These are phyloP conservation scores for Rutidosis leptorrhynchoides DNA, from an alignment of 129 eudicot species.

Conservation along the genomic window DNA sequence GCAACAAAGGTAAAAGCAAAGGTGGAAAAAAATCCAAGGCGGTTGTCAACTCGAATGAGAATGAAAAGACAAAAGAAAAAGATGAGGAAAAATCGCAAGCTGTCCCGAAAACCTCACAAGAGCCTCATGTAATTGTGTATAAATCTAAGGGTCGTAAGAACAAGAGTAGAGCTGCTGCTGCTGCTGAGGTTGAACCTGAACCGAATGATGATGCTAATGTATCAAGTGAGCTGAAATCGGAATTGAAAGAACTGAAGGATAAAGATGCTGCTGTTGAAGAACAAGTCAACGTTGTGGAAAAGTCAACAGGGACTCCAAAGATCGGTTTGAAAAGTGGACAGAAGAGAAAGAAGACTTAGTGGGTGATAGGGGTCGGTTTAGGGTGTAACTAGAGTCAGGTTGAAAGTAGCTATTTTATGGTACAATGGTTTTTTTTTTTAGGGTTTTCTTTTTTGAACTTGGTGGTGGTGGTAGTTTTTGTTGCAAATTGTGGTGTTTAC, in stretches of 20 bases:
- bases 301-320: slow-evolving; percentile 21
- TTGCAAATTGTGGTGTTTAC: slow-evolving; percentile 6
- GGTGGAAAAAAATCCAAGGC: neutral
- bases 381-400: too few relatives aligned
- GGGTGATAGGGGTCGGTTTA: neutral
- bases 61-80: slow-evolving; percentile 6
- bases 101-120: neutral
- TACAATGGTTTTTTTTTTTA: neutral
- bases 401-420: too few relatives aligned
- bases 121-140: slow-evolving; percentile 3
- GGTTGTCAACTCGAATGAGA: slow-evolving; percentile 9
- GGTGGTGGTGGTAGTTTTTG: slow-evolving; percentile 1
- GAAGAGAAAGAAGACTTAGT: slow-evolving; percentile 17
- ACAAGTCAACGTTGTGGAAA: slow-evolving; percentile 16
- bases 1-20: slow-evolving; percentile 15
- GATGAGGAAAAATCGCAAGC: neutral
- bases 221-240: slow-evolving; percentile 8
- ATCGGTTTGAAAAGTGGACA: slow-evolving; percentile 6
- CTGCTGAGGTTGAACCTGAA: too few relatives aligned
- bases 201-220: slow-evolving; percentile 4
- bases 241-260: slow-evolving; percentile 19
- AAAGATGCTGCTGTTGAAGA: slow-evolving; percentile 20
- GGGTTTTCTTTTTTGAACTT: slow-evolving; percentile 8
- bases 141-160: slow-evolving; percentile 8
- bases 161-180: neutral